Percentiles rank a stretch among this genome's conserved stretches.
Evolutionary conservation across 2,329 filamentous ascomycete genomes (phyloP).

Genomic region (Ceratocystis alfenasii): DNA sequence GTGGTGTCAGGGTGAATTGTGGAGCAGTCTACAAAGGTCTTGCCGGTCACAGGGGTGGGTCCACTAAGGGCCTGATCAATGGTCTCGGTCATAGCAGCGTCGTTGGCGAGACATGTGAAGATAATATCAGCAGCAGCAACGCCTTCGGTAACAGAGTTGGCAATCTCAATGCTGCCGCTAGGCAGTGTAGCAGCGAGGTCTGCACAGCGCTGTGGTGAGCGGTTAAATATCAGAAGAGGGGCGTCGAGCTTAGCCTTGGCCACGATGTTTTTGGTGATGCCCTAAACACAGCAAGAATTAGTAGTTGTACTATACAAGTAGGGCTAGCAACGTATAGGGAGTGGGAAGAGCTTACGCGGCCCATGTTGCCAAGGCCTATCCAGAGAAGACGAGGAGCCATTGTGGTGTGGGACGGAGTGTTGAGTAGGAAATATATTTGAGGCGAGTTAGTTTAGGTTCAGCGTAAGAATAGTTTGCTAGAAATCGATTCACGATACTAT

Average conservation of each 20-base stretch:
- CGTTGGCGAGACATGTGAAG: slow-evolving; percentile 71
- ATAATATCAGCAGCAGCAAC: slow-evolving; percentile 62
- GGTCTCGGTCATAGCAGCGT: slow-evolving; percentile 55
- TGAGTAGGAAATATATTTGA: not conserved
- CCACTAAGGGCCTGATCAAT: slow-evolving; percentile 44
- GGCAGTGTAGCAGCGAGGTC: slow-evolving; percentile 52
- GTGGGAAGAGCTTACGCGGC: slow-evolving; percentile 43
- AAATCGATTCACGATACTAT: not conserved
- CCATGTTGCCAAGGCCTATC: slow-evolving; percentile 84
- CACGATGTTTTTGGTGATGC: slow-evolving; percentile 74
- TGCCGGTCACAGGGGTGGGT: slow-evolving; percentile 45
- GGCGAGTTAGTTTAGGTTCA: not conserved
- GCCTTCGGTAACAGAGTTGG: slow-evolving; percentile 51
- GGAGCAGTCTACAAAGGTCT: slow-evolving; percentile 77
- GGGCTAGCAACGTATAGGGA: not conserved
- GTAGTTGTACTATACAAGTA: slow-evolving; percentile 3
- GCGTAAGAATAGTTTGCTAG: not conserved
- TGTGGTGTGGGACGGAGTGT: not conserved
- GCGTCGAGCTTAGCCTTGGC: slow-evolving; percentile 60
- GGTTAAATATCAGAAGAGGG: slow-evolving; percentile 70
- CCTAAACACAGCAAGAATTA: slow-evolving; percentile 35
- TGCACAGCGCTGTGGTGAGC: slow-evolving; percentile 53
- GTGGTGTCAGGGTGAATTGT: slow-evolving; percentile 78
- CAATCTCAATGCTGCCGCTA: slow-evolving; percentile 50
- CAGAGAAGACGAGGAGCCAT: slow-evolving; percentile 39